These are phyloP conservation scores for Penicillium sp. DNA, from an alignment of 2,329 filamentous ascomycete species.

Conservation along the genomic window DNA sequence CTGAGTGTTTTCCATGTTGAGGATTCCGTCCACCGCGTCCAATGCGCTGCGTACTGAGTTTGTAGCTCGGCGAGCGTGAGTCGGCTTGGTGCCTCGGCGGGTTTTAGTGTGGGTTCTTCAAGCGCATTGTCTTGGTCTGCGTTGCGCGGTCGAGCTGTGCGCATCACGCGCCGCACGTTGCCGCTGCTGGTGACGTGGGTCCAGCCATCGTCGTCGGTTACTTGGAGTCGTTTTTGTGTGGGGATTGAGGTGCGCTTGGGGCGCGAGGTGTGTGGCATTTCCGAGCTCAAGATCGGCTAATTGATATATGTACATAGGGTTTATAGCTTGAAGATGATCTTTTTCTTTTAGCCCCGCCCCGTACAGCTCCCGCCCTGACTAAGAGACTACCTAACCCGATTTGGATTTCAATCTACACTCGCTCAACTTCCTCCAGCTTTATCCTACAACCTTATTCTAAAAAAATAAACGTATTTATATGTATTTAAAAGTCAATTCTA, in stretches of 20 bases:
- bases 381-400: too few relatives aligned
- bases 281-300: not conserved
- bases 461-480: too few relatives aligned
- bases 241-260: slow-evolving; percentile 21
- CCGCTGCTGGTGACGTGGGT: slow-evolving; percentile 38
- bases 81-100: slow-evolving; percentile 35
- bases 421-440: too few relatives aligned
- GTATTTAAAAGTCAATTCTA: too few relatives aligned
- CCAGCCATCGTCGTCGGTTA: slow-evolving; percentile 42
- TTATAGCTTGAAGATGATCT: not conserved
- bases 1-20: slow-evolving; percentile 24
- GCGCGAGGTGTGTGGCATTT: slow-evolving; percentile 33
- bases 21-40: slow-evolving; percentile 29
- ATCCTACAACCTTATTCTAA: too few relatives aligned
- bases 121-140: not conserved
- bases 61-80: slow-evolving; percentile 32
- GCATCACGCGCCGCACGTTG: slow-evolving; percentile 26
- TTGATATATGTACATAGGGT: not conserved
- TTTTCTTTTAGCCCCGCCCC: not conserved
- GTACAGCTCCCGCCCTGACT: too few relatives aligned
- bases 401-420: too few relatives aligned
- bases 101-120: slow-evolving; percentile 17
- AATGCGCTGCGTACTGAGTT: slow-evolving; percentile 27
- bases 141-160: slow-evolving; percentile 1
- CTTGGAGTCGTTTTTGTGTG: slow-evolving; percentile 32